A percentile compares a stretch with the other conserved stretches of the same genome.
Conservation (phyloP, 305 asterid genomes). For the Caryopteris hybrid region DNA sequence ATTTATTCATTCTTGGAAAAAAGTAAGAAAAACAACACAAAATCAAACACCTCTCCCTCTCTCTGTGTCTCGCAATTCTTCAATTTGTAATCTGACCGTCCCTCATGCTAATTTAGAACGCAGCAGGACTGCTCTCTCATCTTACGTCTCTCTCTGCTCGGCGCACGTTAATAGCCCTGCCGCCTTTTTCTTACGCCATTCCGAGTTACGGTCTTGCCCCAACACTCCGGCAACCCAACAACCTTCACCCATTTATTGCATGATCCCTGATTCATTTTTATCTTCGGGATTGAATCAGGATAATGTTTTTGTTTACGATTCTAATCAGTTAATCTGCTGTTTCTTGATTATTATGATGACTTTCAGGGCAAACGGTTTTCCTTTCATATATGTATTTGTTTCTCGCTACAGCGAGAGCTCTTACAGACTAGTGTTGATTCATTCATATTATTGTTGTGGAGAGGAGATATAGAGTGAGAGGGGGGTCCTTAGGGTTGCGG, state of each 20-base stretch:
- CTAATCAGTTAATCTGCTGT: neutral
- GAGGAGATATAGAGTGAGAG: slow-evolving; percentile 25
- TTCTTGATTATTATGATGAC: neutral
- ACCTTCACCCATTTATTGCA: neutral
- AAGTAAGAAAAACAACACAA: slow-evolving; percentile 5
- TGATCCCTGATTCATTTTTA: slow-evolving; percentile 22
- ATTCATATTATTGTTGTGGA: slow-evolving; percentile 15
- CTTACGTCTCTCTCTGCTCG: slow-evolving; percentile 15
- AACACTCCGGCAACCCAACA: slow-evolving; percentile 2
- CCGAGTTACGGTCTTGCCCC: slow-evolving; percentile 23
- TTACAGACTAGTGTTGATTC: slow-evolving; percentile 17
- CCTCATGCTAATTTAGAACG: slow-evolving; percentile 29
- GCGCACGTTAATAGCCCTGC: slow-evolving; percentile 34
- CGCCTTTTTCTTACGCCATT: slow-evolving; percentile 25
- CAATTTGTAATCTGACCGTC: slow-evolving; percentile 24
- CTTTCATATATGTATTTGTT: neutral
- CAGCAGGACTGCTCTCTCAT: slow-evolving; percentile 38
- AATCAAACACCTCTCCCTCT: neutral
- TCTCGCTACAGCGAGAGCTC: slow-evolving; percentile 35
- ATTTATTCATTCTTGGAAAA: too few species aligned
- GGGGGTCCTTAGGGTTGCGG: slow-evolving; percentile 26
- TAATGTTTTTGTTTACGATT: slow-evolving; percentile 1
- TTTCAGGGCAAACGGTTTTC: slow-evolving; percentile 24
- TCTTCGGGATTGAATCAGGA: slow-evolving; percentile 6
- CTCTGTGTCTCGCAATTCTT: slow-evolving; percentile 21